Conservation (phyloP, 2,329 filamentous ascomycete species). For the Chrysoporthe austroafricana region DNA sequence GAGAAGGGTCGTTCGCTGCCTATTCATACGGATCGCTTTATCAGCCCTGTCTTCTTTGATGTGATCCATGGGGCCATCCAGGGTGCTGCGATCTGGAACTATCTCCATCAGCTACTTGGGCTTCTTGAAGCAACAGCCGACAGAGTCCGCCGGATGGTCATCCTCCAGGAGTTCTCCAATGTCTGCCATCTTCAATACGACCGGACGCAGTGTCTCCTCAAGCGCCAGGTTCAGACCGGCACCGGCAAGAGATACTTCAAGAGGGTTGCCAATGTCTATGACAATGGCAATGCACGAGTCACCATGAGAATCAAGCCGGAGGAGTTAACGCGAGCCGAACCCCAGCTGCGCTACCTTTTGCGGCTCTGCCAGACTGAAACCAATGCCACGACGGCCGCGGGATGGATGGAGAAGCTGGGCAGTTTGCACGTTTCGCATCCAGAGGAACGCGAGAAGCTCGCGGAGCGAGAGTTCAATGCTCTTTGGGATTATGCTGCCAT, state of each 20-base stretch:
- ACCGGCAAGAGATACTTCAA: conserved; percentile 47
- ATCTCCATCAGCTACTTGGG: conserved; percentile 43
- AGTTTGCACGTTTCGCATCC: conserved; percentile 42
- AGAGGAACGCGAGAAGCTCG: conserved; percentile 39
- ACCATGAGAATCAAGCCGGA: conserved; percentile 47
- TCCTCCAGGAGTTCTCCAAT: conserved; percentile 52
- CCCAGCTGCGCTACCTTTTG: conserved; percentile 49
- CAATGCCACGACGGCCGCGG: conserved; percentile 39
- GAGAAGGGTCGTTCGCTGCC: conserved; percentile 47
- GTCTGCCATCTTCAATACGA: conserved; percentile 48
- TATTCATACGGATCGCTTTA: conserved; percentile 45
- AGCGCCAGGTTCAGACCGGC: conserved; percentile 43
- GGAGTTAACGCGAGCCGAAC: conserved; percentile 41
- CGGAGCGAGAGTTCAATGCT: conserved; percentile 39
- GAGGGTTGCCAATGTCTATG: conserved; percentile 40
- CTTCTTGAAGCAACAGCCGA: conserved; percentile 35
- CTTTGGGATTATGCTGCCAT: conserved; percentile 44
- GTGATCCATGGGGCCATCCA: conserved; percentile 42
- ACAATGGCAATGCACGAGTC: conserved; percentile 44
- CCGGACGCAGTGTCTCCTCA: conserved; percentile 44
- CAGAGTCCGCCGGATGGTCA: conserved; percentile 38
- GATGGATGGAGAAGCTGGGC: conserved; percentile 47
- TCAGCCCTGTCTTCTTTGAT: conserved; percentile 48
- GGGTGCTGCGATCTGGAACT: conserved; percentile 45
- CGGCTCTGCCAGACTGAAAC: conserved; percentile 47